These are phyloP conservation scores for Erysimum cheiranthoides DNA, from an alignment of 345 rosid genomes.

Conservation along the genomic window DNA sequence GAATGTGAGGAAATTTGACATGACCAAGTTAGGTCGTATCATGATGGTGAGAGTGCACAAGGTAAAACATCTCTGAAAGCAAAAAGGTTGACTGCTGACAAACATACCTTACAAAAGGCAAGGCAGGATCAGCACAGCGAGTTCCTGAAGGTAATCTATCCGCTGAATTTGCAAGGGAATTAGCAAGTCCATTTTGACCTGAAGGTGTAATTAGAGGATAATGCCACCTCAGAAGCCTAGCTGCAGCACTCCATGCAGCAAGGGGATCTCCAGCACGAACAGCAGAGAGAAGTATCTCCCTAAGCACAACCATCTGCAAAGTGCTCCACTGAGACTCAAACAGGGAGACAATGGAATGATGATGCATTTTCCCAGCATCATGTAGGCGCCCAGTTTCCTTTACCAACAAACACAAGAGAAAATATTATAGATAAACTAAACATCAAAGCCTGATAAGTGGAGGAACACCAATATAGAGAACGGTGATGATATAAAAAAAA, in stretches of 20 bases:
- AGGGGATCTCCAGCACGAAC: slow-evolving; percentile 98
- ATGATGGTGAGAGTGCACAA: slow-evolving; percentile 20
- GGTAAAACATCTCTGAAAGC: slow-evolving; percentile 15
- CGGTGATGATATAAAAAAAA: slow-evolving; percentile 8
- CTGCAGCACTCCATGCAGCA: slow-evolving; percentile 99
- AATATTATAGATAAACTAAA: slow-evolving; percentile 6
- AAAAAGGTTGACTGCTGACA: slow-evolving; percentile 20
- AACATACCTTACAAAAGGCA: slow-evolving; percentile 89
- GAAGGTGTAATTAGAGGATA: slow-evolving; percentile 97
- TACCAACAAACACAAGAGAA: slow-evolving; percentile 33
- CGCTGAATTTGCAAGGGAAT: slow-evolving; percentile 83
- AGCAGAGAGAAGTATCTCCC: slow-evolving; percentile 97
- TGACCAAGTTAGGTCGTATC: slow-evolving; percentile 29
- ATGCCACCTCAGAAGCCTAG: slow-evolving; percentile 89
- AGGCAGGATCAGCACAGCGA: slow-evolving; percentile 97
- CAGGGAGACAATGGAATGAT: slow-evolving; percentile 80
- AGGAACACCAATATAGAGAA: slow-evolving; percentile 20
- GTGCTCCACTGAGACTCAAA: slow-evolving; percentile 99
- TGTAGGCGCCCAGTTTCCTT: slow-evolving; percentile 69
- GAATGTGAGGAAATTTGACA: slow-evolving; percentile 24
- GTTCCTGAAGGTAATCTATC: slow-evolving; percentile 94
- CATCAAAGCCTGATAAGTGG: background rate
- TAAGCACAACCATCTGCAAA: slow-evolving; percentile 97
- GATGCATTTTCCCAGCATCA: slow-evolving; percentile 80
- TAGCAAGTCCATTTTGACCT: slow-evolving; percentile 98